These are phyloP conservation scores for Populus hybrid DNA, from an alignment of 441 rosid genomes.

Conservation along the genomic window DNA sequence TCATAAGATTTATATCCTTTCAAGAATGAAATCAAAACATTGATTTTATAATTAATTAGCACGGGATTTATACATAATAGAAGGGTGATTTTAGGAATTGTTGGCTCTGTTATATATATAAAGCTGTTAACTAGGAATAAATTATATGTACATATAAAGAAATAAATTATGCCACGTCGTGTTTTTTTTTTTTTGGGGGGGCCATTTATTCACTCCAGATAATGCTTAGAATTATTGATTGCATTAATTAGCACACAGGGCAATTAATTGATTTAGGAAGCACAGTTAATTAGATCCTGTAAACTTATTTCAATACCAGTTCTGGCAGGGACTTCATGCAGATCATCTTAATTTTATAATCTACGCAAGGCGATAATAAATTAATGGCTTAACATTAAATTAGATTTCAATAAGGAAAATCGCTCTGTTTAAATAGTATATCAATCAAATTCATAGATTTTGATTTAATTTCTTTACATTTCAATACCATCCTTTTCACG, in stretches of 20 bases:
- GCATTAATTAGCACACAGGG: background rate
- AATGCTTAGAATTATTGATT: background rate
- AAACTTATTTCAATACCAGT: background rate
- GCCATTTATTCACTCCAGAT: background rate
- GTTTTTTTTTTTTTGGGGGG: too few species aligned
- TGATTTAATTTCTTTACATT: background rate
- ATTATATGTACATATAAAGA: background rate
- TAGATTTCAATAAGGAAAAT: background rate
- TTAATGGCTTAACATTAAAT: background rate
- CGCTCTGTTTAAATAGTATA: background rate
- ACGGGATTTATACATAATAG: background rate
- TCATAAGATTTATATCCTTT: conserved; percentile 9
- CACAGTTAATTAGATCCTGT: background rate
- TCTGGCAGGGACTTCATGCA: background rate
- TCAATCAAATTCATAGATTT: background rate
- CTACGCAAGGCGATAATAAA: background rate
- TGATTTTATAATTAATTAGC: background rate
- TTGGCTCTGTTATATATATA: background rate
- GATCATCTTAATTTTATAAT: background rate
- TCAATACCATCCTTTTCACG: background rate
- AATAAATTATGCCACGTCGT: too few species aligned
- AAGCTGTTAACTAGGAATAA: background rate
- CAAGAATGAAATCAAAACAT: conserved; percentile 7
- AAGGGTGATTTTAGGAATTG: background rate
- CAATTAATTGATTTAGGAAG: background rate